phyloP scores from a whole-genome alignment of 164 flowering plant species.

The Euptelea pleiosperma region DNA sequence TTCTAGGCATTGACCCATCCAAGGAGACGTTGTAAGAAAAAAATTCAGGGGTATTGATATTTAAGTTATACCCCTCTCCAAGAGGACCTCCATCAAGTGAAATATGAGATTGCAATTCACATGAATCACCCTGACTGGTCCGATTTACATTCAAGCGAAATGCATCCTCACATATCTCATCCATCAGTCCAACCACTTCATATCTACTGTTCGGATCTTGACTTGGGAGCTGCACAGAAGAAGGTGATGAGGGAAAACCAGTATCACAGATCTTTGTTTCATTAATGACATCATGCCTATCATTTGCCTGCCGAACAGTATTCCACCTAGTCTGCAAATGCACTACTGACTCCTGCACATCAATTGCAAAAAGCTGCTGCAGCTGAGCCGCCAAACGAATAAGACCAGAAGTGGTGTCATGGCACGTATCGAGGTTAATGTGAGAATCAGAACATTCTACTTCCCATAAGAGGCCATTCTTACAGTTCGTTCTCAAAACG shows the following conservation, averaged over 20 bases:
- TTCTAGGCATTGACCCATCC: conserved; percentile 22
- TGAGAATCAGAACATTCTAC: conserved; percentile 66
- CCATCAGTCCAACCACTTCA: conserved; percentile 57
- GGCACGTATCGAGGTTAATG: conserved; percentile 68
- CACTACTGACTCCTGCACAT: conserved; percentile 72
- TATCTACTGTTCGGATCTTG: conserved; percentile 18
- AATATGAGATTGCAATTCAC: conserved; percentile 21
- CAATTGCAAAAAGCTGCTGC: conserved; percentile 85
- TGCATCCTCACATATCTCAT: conserved; percentile 85
- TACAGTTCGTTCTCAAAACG: conserved; percentile 52
- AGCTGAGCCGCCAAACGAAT: conserved; percentile 70
- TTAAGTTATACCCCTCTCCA: conserved; percentile 25
- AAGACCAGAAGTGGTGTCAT: conserved; percentile 71
- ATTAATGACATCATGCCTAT: conserved; percentile 19
- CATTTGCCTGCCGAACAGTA: conserved; percentile 47
- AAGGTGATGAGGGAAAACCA: conserved; percentile 27
- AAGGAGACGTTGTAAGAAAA: conserved; percentile 20
- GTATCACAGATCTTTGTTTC: conserved; percentile 14
- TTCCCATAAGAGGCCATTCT: conserved; percentile 69
- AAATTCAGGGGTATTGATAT: conserved; percentile 21
- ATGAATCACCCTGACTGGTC: conserved; percentile 22
- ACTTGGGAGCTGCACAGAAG: conserved; percentile 19
- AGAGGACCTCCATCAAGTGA: conserved; percentile 29
- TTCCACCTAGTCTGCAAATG: conserved; percentile 93
- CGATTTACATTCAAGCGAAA: conserved; percentile 39